phyloP scores from a whole-genome alignment of 2,329 filamentous ascomycete species.

The Trichocomaceae sp. region DNA sequence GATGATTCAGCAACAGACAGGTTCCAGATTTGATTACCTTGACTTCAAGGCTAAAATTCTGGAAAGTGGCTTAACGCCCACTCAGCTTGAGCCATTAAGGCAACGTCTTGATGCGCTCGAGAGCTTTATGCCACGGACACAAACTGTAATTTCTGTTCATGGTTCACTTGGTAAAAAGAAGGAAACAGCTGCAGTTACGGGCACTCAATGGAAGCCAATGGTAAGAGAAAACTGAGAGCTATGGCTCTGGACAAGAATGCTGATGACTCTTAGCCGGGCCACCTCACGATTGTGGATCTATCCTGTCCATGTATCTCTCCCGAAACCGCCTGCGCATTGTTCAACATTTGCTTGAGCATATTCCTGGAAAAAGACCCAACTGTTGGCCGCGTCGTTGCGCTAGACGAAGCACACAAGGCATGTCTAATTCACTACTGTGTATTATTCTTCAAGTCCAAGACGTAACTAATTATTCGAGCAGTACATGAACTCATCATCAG shows the following conservation, averaged over 20 bases:
- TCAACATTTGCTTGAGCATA: slow-evolving; percentile 62
- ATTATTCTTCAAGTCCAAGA: neutral
- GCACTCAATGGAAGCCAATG: neutral
- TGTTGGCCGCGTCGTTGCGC: slow-evolving; percentile 56
- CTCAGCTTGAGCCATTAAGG: slow-evolving; percentile 15
- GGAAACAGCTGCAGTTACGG: neutral
- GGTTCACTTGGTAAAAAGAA: neutral
- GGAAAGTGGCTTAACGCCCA: neutral
- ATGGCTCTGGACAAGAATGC: no score
- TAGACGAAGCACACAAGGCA: slow-evolving; percentile 73
- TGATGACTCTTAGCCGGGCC: slow-evolving; percentile 12
- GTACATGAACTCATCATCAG: slow-evolving; percentile 54
- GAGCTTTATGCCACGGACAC: slow-evolving; percentile 15
- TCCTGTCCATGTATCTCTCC: slow-evolving; percentile 64
- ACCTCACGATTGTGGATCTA: slow-evolving; percentile 63
- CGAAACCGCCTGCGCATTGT: slow-evolving; percentile 62
- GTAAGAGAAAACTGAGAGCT: neutral
- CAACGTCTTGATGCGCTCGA: slow-evolving; percentile 19
- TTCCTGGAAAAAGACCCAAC: slow-evolving; percentile 52
- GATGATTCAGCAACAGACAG: slow-evolving; percentile 1
- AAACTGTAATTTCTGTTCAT: no score
- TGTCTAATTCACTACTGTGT: neutral
- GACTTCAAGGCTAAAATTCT: slow-evolving; percentile 15
- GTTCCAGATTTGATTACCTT: slow-evolving; percentile 16
- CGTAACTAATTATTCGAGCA: slow-evolving; percentile 17